Percentiles rank a stretch among this genome's conserved stretches.
These are phyloP conservation scores for Solanum rostratum DNA, from an alignment of 257 asterid genomes.

Conservation along the genomic window DNA sequence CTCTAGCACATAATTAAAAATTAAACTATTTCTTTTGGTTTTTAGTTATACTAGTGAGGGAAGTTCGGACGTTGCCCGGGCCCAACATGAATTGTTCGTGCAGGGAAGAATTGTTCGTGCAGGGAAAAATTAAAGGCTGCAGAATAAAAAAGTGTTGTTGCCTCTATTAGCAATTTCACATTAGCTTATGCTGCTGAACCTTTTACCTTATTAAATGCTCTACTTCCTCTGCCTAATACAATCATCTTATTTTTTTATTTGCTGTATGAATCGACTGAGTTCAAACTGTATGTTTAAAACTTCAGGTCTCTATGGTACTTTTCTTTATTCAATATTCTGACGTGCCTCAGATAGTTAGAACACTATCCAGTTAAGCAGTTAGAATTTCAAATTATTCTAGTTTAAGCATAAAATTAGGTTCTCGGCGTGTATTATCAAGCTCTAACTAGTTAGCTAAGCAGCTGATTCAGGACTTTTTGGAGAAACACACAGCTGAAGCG, in stretches of 20 bases:
- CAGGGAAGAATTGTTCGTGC: too few relatives aligned
- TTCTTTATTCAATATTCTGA: background rate
- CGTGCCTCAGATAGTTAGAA: background rate
- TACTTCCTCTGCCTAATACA: background rate
- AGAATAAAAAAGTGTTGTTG: too few relatives aligned
- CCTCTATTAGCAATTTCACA: background rate
- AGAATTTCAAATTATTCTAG: background rate
- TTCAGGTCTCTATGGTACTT: background rate
- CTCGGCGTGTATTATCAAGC: too few relatives aligned
- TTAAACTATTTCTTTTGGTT: background rate
- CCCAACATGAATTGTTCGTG: too few relatives aligned
- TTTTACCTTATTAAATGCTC: background rate
- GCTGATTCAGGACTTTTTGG: too few relatives aligned
- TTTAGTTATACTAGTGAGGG: too few relatives aligned
- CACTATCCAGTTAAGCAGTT: background rate
- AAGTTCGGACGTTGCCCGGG: too few relatives aligned
- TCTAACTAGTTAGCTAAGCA: too few relatives aligned
- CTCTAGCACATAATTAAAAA: background rate
- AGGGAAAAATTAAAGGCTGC: too few relatives aligned
- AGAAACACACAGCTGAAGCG: too few relatives aligned
- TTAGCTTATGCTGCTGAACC: background rate
- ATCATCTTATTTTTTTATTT: background rate
- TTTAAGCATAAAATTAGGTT: background rate
- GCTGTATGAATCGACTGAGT: background rate
- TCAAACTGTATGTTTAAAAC: background rate